Evolutionary conservation across 108 stramenopile species (phyloP).

Genomic region (Fistulifera pelliculosa): DNA sequence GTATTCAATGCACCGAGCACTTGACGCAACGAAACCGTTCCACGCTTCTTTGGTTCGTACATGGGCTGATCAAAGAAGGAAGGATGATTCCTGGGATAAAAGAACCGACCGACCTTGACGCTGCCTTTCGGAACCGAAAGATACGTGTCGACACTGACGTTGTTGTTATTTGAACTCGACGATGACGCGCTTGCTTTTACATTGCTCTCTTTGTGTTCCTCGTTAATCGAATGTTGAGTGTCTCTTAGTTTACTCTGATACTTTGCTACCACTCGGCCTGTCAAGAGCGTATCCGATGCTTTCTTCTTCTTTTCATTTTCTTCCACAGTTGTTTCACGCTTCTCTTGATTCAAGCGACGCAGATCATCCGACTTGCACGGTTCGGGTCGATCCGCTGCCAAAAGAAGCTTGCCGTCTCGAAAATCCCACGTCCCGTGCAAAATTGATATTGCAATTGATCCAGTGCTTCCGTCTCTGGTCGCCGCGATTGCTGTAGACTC

Average conservation of each 20-base stretch:
- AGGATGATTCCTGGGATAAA: conserved; percentile 70
- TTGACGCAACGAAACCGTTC: conserved; percentile 60
- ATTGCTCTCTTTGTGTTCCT: background rate
- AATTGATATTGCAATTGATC: conserved; percentile 21
- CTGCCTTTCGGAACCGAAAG: conserved; percentile 67
- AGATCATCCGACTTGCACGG: conserved; percentile 13
- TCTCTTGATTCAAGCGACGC: too few relatives aligned
- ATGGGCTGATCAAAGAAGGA: conserved; percentile 78
- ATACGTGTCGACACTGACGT: conserved; percentile 41
- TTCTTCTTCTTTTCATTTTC: background rate
- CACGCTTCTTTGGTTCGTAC: conserved; percentile 36
- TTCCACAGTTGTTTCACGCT: background rate
- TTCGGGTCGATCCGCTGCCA: conserved; percentile 67
- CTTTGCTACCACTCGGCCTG: too few relatives aligned
- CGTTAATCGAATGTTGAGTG: background rate
- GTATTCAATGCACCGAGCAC: conserved; percentile 56
- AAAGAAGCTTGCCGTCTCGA: conserved; percentile 63
- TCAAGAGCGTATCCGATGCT: conserved; percentile 56
- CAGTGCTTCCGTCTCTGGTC: background rate
- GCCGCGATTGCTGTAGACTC: background rate
- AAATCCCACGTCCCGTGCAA: conserved; percentile 66
- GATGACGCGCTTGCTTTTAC: background rate
- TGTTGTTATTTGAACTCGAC: conserved; percentile 1
- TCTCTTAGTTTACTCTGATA: too few relatives aligned
- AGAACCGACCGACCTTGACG: conserved; percentile 64